These are phyloP conservation scores for Boletellus ananas DNA, from an alignment of 768 basidiomycete genomes.

Conservation along the genomic window DNA sequence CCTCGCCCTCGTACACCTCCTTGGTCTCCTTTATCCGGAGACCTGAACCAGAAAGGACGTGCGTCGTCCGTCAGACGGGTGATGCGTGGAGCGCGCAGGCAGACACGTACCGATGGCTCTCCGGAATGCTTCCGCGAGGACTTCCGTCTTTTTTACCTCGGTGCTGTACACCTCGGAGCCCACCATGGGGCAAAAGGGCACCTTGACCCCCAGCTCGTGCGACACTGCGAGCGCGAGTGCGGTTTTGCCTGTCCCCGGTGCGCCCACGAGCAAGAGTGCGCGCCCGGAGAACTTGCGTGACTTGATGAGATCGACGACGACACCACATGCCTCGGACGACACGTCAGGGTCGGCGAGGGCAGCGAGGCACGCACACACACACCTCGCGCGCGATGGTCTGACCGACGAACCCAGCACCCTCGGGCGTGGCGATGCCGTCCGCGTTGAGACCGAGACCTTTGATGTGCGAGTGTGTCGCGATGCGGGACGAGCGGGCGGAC, in stretches of 20 bases:
- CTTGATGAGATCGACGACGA: conserved; percentile 85
- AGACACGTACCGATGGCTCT: conserved; percentile 90
- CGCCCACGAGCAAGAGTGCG: conserved; percentile 87
- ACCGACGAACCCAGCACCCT: conserved; percentile 86
- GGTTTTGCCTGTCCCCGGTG: conserved; percentile 97
- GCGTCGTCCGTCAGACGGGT: too few relatives aligned
- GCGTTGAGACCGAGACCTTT: conserved; percentile 88
- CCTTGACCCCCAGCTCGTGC: conserved; percentile 90
- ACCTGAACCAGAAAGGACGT: too few relatives aligned
- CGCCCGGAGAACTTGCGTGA: conserved; percentile 92
- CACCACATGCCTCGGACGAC: conserved; percentile 86
- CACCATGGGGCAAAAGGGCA: conserved; percentile 99
- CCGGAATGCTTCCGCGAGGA: conserved; percentile 90
- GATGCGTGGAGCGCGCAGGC: too few relatives aligned
- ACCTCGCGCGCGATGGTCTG: conserved; percentile 91
- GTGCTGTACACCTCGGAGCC: conserved; percentile 95
- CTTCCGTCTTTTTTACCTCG: conserved; percentile 99
- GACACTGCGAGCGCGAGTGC: conserved; percentile 94
- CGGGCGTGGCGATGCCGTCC: conserved; percentile 72
- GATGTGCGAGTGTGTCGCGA: conserved; percentile 93
- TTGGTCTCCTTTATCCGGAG: conserved; percentile 99
- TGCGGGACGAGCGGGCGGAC: conserved; percentile 67
- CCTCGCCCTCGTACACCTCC: conserved; percentile 97
- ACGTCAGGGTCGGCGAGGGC: too few relatives aligned
- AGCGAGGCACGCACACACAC: conserved; percentile 4